Conservation (phyloP, 768 basidiomycete genomes). For the Cyclocybe cylindracea region DNA sequence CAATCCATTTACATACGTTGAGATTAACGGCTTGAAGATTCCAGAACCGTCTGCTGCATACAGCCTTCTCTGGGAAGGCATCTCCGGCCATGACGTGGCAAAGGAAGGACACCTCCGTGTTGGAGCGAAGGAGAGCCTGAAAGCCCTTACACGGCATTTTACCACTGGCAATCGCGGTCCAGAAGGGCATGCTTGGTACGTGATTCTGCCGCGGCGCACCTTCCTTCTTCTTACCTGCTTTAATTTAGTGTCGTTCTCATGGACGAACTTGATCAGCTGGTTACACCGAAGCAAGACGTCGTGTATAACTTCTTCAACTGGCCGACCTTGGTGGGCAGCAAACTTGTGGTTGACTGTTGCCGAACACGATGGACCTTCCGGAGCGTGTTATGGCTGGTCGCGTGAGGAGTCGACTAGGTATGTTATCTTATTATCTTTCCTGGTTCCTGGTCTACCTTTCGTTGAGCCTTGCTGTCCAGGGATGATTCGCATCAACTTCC, state of each 20-base stretch:
- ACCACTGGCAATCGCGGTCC: slow-evolving; percentile 70
- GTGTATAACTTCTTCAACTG: slow-evolving; percentile 99
- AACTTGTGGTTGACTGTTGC: slow-evolving; percentile 94
- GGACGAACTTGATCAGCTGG: slow-evolving; percentile 97
- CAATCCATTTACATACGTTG: slow-evolving; percentile 93
- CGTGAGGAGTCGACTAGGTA: slow-evolving; percentile 89
- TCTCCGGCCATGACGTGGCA: slow-evolving; percentile 76
- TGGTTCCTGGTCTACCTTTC: background rate
- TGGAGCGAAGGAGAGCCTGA: slow-evolving; percentile 80
- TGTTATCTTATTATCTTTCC: slow-evolving; percentile 17
- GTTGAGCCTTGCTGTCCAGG: slow-evolving; percentile 42
- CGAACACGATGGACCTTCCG: slow-evolving; percentile 97
- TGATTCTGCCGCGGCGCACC: slow-evolving; percentile 4
- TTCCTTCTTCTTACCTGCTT: background rate
- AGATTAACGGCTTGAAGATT: slow-evolving; percentile 94
- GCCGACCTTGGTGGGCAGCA: slow-evolving; percentile 88
- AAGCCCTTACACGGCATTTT: slow-evolving; percentile 78
- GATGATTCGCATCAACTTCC: slow-evolving; percentile 90
- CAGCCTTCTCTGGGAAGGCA: slow-evolving; percentile 86
- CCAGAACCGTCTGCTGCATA: slow-evolving; percentile 95
- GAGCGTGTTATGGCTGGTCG: slow-evolving; percentile 92
- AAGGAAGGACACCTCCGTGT: slow-evolving; percentile 65
- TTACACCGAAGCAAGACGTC: slow-evolving; percentile 96
- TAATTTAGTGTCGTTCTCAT: slow-evolving; percentile 84
- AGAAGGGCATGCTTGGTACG: slow-evolving; percentile 85